These are phyloP conservation scores for Ophiostoma quercus DNA, from an alignment of 2,329 filamentous ascomycete species.

Conservation along the genomic window DNA sequence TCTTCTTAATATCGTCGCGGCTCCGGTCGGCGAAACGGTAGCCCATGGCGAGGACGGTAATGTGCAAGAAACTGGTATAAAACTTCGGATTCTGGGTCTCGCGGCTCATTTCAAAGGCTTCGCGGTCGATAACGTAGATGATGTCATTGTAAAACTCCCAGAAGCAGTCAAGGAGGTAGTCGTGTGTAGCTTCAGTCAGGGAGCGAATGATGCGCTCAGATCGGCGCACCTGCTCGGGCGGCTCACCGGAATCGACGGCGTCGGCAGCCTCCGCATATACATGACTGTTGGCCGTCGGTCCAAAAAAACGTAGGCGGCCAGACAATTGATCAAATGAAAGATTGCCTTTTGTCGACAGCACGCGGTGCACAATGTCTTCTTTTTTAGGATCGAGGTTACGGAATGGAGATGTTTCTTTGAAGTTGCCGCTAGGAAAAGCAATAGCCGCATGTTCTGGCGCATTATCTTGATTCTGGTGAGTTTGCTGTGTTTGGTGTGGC, in stretches of 20 bases:
- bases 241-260: slow-evolving; percentile 37
- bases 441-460: not conserved
- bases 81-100: slow-evolving; percentile 44
- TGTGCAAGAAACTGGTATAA: slow-evolving; percentile 49
- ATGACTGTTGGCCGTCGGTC: slow-evolving; percentile 47
- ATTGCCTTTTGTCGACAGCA: slow-evolving; percentile 47
- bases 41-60: slow-evolving; percentile 48
- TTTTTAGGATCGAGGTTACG: slow-evolving; percentile 39
- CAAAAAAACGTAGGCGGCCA: slow-evolving; percentile 37
- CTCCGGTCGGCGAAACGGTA: slow-evolving; percentile 47
- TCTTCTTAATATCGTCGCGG: slow-evolving; percentile 45
- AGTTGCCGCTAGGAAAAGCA: not conserved
- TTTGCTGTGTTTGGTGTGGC: not conserved
- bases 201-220: slow-evolving; percentile 44
- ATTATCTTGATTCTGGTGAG: not conserved
- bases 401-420: slow-evolving; percentile 34
- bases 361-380: slow-evolving; percentile 45
- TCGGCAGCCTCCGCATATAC: slow-evolving; percentile 42
- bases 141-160: slow-evolving; percentile 49
- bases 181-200: slow-evolving; percentile 43
- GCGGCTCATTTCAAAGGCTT: slow-evolving; percentile 46
- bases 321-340: slow-evolving; percentile 48
- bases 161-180: slow-evolving; percentile 49
- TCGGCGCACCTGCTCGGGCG: slow-evolving; percentile 1
- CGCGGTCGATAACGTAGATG: slow-evolving; percentile 45